phyloP scores from a whole-genome alignment of 2,329 filamentous ascomycete genomes.

The Diplodia scrobiculata region DNA sequence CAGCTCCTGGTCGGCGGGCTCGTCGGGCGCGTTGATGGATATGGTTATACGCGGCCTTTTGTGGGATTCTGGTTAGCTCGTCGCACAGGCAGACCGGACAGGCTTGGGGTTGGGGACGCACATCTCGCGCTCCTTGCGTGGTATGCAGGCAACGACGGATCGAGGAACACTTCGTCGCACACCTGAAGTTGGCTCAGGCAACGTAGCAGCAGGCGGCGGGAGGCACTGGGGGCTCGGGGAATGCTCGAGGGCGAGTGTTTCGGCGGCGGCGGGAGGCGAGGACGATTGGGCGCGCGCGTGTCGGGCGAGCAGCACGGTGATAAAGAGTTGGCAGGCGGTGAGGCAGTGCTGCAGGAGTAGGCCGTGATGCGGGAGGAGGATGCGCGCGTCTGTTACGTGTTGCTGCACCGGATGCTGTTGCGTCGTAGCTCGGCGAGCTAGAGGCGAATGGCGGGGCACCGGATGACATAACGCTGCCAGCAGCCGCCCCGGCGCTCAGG shows the following conservation, averaged over 20 bases:
- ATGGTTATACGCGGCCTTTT: constrained; percentile 79
- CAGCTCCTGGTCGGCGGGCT: constrained; percentile 69
- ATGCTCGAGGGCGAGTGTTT: constrained; percentile 27
- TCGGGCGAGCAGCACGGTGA: constrained; percentile 1
- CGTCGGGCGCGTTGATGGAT: constrained; percentile 74
- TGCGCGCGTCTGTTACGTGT: constrained; percentile 23
- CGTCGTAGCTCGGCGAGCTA: neutral
- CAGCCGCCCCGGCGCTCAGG: constrained; percentile 1
- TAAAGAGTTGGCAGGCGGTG: constrained; percentile 17
- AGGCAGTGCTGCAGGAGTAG: neutral
- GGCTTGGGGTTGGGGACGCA: constrained; percentile 38
- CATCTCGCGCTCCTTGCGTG: constrained; percentile 43
- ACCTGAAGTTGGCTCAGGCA: constrained; percentile 10
- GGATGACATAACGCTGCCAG: constrained; percentile 2
- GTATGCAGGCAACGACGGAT: constrained; percentile 42
- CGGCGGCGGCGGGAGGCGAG: constrained; percentile 21
- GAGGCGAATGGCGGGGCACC: constrained; percentile 13
- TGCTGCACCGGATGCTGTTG: constrained; percentile 1
- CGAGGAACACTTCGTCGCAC: constrained; percentile 32
- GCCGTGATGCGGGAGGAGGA: constrained; percentile 4
- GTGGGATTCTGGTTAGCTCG: constrained; percentile 30
- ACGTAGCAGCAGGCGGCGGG: constrained; percentile 22
- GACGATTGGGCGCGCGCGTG: neutral
- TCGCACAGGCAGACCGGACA: constrained; percentile 37
- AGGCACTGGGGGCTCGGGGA: constrained; percentile 15